phyloP scores from a whole-genome alignment of 2,329 filamentous ascomycete species.

The Juglanconis sp. region DNA sequence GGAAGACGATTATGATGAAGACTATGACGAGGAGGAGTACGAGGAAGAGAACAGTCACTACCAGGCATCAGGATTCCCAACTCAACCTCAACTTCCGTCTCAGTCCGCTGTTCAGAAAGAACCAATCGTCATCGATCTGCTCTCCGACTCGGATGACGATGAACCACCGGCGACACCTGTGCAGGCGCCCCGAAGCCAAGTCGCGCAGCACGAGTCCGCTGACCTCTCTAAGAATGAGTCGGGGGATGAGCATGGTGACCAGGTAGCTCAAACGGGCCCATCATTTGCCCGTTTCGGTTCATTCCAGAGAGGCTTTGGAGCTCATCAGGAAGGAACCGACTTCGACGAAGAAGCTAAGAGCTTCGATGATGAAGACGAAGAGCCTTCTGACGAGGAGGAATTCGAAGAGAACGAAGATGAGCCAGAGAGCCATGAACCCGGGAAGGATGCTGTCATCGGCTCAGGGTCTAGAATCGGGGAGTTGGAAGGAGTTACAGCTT shows the following conservation, averaged over 20 bases:
- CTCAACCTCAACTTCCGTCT: not conserved
- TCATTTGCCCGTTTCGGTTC: not conserved
- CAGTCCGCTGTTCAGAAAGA: slow-evolving; percentile 24
- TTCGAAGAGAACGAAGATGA: slow-evolving; percentile 17
- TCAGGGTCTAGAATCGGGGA: not conserved
- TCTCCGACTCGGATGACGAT: slow-evolving; percentile 45
- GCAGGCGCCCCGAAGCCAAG: not conserved
- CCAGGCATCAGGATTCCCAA: not conserved
- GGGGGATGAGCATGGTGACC: not conserved
- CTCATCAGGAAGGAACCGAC: not conserved
- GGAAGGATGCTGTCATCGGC: not conserved
- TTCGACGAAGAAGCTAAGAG: not conserved
- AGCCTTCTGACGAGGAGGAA: not conserved
- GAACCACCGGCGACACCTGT: slow-evolving; percentile 16
- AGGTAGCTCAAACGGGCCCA: not conserved
- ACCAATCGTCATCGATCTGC: slow-evolving; percentile 44
- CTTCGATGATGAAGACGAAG: not conserved
- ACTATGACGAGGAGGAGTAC: slow-evolving; percentile 25
- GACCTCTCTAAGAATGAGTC: slow-evolving; percentile 2
- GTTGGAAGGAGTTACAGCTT: slow-evolving; percentile 7
- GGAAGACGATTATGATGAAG: slow-evolving; percentile 25
- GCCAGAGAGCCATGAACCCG: not conserved
- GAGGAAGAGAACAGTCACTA: slow-evolving; percentile 13
- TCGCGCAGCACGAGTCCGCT: not conserved
- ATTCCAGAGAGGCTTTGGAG: not conserved